Base-by-base conservation (phyloP, 495 filamentous ascomycete species). In the Thermothielavioides terrestris region DNA sequence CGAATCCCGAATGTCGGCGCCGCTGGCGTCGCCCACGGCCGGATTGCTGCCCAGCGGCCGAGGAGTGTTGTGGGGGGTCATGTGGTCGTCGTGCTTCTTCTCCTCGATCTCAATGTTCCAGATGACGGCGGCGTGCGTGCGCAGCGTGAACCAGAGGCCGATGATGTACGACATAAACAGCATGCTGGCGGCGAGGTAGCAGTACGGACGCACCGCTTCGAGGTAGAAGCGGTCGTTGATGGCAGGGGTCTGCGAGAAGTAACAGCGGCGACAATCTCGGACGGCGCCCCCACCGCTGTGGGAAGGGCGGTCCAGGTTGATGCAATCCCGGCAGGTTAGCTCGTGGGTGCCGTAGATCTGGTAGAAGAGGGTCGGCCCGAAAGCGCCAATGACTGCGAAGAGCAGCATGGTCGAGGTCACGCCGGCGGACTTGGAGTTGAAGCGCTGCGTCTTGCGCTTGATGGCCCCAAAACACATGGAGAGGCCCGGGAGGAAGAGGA, bases 401-500 rank as follows among this genome's bases (percentile, higher is more conserved):
- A 99, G 78, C 21, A 99, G 70, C 92, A 99, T 99, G 6, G 94
- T 99, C 3, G 89, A 95, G 4, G 92, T 98, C 31, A 96, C 92
- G 57, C 94, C 94, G 26, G 92, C 92, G 35, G 94, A 97, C 63
- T 83, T 88, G 55, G 92, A 89, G 67, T 99, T 99, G 75, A 99
- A 99, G 49, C 92, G 84, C 60, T 99, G 92, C 1, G 92, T 99
- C 68, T 99, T 99, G 54, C 94, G 82, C 68, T 95, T 94, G 64
- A 99, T 83, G 23, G 94, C 92, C 15, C 92, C 92, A 59, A 95
- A 99, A 68, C 94, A 97, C 92, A 99, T 99, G 49, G 89, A 95
- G 15, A 99, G 53, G n/a, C 92, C 92, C 2, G 92, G 92, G 42
- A 99, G 77, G 64, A 99, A 95, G 42, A 99, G 75, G 47, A 99